phyloP scores from a whole-genome alignment of 352 stramenopile genomes.

The Globisporangium irregulare region DNA sequence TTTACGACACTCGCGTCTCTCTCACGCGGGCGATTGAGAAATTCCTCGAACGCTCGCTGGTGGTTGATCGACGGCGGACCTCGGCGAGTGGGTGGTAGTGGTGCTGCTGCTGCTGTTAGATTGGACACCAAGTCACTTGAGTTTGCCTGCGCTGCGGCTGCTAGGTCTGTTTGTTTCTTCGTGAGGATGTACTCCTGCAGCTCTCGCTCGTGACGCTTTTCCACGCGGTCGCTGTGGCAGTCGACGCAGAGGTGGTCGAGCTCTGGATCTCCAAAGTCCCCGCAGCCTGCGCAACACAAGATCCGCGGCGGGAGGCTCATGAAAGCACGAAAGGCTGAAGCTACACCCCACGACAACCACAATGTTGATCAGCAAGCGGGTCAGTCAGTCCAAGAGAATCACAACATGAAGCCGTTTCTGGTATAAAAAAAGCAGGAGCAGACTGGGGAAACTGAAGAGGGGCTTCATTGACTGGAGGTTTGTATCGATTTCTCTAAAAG shows the following conservation, averaged over 20 bases:
- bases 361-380: background rate
- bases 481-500: background rate
- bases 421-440: background rate
- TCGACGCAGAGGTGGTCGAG: conserved; percentile 64
- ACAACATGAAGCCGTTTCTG: background rate
- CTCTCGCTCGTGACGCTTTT: conserved; percentile 40
- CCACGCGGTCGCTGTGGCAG: conserved; percentile 53
- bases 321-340: background rate
- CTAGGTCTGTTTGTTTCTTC: background rate
- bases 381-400: background rate
- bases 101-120: background rate
- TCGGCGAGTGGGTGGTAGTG: conserved; percentile 20
- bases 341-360: too few relatives aligned
- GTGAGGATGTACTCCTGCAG: conserved; percentile 33
- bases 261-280: conserved; percentile 54
- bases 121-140: background rate
- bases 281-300: conserved; percentile 52
- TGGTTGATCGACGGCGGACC: conserved; percentile 50
- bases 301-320: conserved; percentile 55
- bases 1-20: conserved; percentile 32
- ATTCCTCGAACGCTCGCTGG: conserved; percentile 47
- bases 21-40: conserved; percentile 43
- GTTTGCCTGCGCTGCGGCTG: background rate
- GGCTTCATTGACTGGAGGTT: background rate
- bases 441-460: background rate